These are phyloP conservation scores for Chrysoporthe deuterocubensis DNA, from an alignment of 2,329 filamentous ascomycete species.

Conservation along the genomic window DNA sequence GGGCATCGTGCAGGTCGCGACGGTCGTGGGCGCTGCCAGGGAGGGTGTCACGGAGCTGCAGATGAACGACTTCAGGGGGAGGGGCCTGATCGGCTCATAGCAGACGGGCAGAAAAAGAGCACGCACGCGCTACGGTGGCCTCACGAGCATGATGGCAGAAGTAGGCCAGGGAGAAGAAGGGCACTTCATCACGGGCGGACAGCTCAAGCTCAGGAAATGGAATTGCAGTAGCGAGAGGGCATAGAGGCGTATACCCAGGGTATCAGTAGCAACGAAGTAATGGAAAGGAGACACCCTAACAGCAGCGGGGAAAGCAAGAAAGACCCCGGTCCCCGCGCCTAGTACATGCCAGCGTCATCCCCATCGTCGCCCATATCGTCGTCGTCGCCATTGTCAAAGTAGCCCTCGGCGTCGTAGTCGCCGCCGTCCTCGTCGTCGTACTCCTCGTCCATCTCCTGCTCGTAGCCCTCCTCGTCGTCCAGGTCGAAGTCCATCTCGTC, in stretches of 20 bases:
- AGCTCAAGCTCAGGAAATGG: not conserved
- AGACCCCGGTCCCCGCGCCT: not conserved
- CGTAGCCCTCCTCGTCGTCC: constrained; percentile 56
- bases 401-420: constrained; percentile 64
- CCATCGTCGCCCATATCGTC: constrained; percentile 54
- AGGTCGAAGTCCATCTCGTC: constrained; percentile 41
- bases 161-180: too few relatives aligned
- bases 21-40: constrained; percentile 60
- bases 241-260: constrained; percentile 24
- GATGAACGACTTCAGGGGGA: constrained; percentile 50
- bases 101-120: constrained; percentile 3
- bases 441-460: constrained; percentile 45
- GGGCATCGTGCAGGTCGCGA: constrained; percentile 66
- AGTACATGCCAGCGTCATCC: constrained; percentile 35
- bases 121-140: not conserved
- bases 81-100: constrained; percentile 31
- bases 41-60: constrained; percentile 65
- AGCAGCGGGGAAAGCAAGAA: not conserved
- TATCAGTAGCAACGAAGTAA: constrained; percentile 20
- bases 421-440: constrained; percentile 64
- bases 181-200: constrained; percentile 3
- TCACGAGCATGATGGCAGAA: too few relatives aligned
- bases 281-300: not conserved
- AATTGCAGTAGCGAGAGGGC: constrained; percentile 21
- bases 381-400: constrained; percentile 63